Evolutionary conservation across 352 stramenopile genomes (phyloP).

Genomic region (Phytophthora pisi): DNA sequence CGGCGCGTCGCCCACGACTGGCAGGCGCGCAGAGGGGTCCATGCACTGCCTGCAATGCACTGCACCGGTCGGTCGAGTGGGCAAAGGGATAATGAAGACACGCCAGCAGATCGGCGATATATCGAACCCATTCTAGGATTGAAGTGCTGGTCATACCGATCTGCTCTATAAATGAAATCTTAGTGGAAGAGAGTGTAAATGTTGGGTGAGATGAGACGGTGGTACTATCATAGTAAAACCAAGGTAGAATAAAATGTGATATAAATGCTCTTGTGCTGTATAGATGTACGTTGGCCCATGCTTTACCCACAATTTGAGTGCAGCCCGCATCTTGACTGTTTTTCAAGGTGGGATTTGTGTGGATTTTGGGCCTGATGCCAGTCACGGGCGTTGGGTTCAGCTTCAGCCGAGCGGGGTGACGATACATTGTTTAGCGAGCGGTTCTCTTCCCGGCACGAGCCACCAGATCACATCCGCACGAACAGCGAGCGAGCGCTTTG

Average conservation of each 20-base stretch:
- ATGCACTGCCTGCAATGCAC: slow-evolving; percentile 4
- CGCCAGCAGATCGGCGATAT: slow-evolving; percentile 1
- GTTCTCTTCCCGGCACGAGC: background rate
- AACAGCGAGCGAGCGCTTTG: background rate
- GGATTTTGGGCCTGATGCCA: slow-evolving; percentile 3
- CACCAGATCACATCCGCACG: slow-evolving; percentile 1
- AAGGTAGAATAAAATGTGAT: background rate
- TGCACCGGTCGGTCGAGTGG: background rate
- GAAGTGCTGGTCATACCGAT: slow-evolving; percentile 3
- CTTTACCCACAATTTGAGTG: slow-evolving; percentile 8
- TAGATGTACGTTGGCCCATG: background rate
- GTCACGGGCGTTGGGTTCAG: slow-evolving; percentile 10
- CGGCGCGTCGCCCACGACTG: slow-evolving; percentile 1
- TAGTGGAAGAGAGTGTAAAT: background rate
- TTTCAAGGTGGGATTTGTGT: background rate
- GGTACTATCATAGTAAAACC: background rate
- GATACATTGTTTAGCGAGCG: slow-evolving; percentile 2
- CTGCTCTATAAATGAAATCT: background rate
- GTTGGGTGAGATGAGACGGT: too few relatives aligned
- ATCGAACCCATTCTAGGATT: slow-evolving; percentile 12
- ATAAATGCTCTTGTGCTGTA: slow-evolving; percentile 1
- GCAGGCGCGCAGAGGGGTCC: background rate
- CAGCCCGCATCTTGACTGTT: slow-evolving; percentile 14
- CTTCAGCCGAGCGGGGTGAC: slow-evolving; percentile 1
- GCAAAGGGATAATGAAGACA: slow-evolving; percentile 23